Evolutionary conservation across 2,329 filamentous ascomycete genomes (phyloP), one percentile per base, ranked within the genome.

Genomic region (Aotearoamyces nothofagi): DNA sequence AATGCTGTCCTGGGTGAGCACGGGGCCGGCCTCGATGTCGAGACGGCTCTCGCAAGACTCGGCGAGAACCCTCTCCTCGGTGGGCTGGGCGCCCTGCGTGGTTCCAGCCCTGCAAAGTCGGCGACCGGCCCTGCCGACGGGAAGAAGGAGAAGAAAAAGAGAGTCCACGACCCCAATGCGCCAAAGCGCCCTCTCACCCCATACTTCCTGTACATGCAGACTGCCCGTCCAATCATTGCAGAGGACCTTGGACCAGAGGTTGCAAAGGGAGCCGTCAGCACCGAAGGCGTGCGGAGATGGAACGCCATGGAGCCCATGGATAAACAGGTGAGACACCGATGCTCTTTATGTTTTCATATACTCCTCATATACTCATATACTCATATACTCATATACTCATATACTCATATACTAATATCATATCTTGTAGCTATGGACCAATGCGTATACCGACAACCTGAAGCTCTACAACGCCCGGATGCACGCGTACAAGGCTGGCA

Each of bases 131-230:
- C 64, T 14, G 57, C 55, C 1, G 66, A 60, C 7, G 68, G 73
- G 46, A 79, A 83, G 67, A 84, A 84, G 66, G 84, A 90, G 66
- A 77, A 80, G 55, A 87, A 90, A 67, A 86, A 86, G 64, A 71
- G 76, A 36, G 74, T 73, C 23, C 75, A 80, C 47, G 87, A 96
- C 52, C 86, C 86, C 42, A 92, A 93, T 53, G 86, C 86, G 5
- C 87, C 87, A 35, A 96, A 94, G 69, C 75, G 86, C 28, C 86
- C 87, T 6, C 56, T 94, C 48, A 96, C 87, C 5, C 84, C 87
- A 3, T 94, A 92, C 62, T 93, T 96, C 63, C 62, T 94, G 36
- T 96, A 84, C 61, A 83, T 92, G 65, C 79, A 92, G 53, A 77
- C 79, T 39, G 83, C 83, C 39, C 79, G 90, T 27, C 69, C 75